These are phyloP conservation scores for Diaporthe ampelina DNA, from an alignment of 2,329 filamentous ascomycete species.

Conservation along the genomic window DNA sequence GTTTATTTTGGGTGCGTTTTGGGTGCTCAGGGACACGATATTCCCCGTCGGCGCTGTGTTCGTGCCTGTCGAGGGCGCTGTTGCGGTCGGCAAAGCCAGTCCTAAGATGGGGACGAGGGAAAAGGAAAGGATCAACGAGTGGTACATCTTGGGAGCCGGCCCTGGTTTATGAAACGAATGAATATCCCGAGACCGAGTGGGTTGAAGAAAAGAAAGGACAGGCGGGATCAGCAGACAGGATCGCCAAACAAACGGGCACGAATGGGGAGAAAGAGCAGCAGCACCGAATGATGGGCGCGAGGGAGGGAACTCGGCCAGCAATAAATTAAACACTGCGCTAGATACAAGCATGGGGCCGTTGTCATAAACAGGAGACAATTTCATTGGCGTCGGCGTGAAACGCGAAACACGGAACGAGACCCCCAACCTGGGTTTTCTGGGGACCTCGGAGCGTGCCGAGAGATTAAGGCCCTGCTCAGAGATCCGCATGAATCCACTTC, in stretches of 20 bases:
- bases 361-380: slow-evolving; percentile 20
- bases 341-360: slow-evolving; percentile 22
- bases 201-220: slow-evolving; percentile 37
- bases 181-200: slow-evolving; percentile 31
- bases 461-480: slow-evolving; percentile 39
- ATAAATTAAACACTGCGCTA: slow-evolving; percentile 33
- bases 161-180: slow-evolving; percentile 37
- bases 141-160: slow-evolving; percentile 40
- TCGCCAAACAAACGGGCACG: slow-evolving; percentile 29
- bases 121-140: slow-evolving; percentile 34
- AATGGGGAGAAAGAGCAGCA: slow-evolving; percentile 19
- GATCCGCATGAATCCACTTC: slow-evolving; percentile 36
- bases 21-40: slow-evolving; percentile 3
- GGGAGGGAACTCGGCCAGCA: slow-evolving; percentile 7
- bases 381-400: slow-evolving; percentile 37
- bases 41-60: slow-evolving; percentile 5
- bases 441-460: slow-evolving; percentile 39
- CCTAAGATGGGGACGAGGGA: slow-evolving; percentile 32
- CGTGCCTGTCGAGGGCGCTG: not conserved
- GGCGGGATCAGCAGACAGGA: slow-evolving; percentile 38
- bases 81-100: slow-evolving; percentile 29
- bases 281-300: slow-evolving; percentile 1
- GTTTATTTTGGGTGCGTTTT: slow-evolving; percentile 9
- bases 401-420: slow-evolving; percentile 30
- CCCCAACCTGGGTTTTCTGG: slow-evolving; percentile 23